A percentile compares a stretch with the other conserved stretches of the same genome.
Evolutionary conservation across 768 basidiomycete genomes (phyloP).

Genomic region (Russula dissimulans): DNA sequence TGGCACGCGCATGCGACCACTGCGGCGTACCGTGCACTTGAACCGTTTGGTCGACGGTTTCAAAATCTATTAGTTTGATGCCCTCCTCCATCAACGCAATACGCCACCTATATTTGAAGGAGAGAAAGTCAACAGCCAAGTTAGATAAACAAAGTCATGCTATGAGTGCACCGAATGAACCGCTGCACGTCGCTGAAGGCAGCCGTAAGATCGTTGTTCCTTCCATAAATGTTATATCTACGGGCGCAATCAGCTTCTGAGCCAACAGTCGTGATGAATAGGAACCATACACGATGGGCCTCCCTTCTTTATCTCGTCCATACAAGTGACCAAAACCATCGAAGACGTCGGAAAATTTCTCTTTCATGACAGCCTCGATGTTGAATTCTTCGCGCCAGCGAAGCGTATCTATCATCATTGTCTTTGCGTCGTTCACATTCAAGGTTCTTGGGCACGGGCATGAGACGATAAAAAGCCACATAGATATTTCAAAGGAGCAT

Average conservation of each 20-base stretch:
- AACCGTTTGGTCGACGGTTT: constrained; percentile 36
- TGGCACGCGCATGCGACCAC: background rate
- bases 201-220: constrained; percentile 49
- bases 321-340: constrained; percentile 53
- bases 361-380: constrained; percentile 49
- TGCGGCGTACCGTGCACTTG: constrained; percentile 18
- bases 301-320: constrained; percentile 62
- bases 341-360: constrained; percentile 30
- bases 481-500: background rate
- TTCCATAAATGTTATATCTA: constrained; percentile 78
- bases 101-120: constrained; percentile 49
- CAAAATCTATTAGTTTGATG: constrained; percentile 57
- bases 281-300: constrained; percentile 57
- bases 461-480: background rate
- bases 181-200: constrained; percentile 71
- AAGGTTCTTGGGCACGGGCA: constrained; percentile 34
- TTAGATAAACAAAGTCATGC: background rate
- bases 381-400: constrained; percentile 64
- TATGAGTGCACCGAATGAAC: constrained; percentile 54
- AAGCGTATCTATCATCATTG: constrained; percentile 62
- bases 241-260: background rate
- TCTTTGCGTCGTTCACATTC: constrained; percentile 41
- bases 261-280: background rate
- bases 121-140: background rate
- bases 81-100: constrained; percentile 68